phyloP scores from a whole-genome alignment of 2,329 filamentous ascomycete genomes.

The Tolypocladium tundrense region DNA sequence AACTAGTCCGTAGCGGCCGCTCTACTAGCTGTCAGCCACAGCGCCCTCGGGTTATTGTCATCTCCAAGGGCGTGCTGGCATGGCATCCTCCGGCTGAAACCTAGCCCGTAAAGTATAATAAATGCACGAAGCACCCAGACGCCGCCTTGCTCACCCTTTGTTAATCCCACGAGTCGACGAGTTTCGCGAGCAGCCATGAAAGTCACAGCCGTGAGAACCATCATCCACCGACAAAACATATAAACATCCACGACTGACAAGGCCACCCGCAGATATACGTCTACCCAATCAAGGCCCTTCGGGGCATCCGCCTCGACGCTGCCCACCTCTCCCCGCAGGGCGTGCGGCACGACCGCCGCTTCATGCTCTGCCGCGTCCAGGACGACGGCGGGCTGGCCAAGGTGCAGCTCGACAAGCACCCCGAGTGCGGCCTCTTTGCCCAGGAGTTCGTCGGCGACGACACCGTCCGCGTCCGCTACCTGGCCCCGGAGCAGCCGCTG shows the following conservation, averaged over 20 bases:
- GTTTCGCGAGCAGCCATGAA: constrained; percentile 13
- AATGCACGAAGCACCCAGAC: too few relatives aligned
- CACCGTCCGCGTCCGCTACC: constrained; percentile 35
- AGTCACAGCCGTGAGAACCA: constrained; percentile 16
- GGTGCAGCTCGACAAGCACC: constrained; percentile 48
- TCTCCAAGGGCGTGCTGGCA: background rate
- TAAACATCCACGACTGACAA: background rate
- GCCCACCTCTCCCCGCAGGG: constrained; percentile 51
- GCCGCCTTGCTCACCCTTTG: too few relatives aligned
- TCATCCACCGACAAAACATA: background rate
- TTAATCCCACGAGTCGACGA: background rate
- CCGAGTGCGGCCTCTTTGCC: constrained; percentile 53
- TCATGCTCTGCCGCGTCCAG: constrained; percentile 54
- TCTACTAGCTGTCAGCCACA: background rate
- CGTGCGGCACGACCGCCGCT: constrained; percentile 55
- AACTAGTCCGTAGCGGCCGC: too few relatives aligned
- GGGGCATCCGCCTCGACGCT: constrained; percentile 42
- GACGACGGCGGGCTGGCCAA: constrained; percentile 34
- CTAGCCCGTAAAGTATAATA: too few relatives aligned
- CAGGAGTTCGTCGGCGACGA: constrained; percentile 37
- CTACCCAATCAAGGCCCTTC: constrained; percentile 67
- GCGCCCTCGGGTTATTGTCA: background rate
- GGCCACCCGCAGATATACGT: constrained; percentile 42
- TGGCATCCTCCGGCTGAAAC: too few relatives aligned
- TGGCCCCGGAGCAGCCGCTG: constrained; percentile 25